Evolutionary conservation across 805 yeast genomes (phyloP).

Genomic region (Candida caryicola): DNA sequence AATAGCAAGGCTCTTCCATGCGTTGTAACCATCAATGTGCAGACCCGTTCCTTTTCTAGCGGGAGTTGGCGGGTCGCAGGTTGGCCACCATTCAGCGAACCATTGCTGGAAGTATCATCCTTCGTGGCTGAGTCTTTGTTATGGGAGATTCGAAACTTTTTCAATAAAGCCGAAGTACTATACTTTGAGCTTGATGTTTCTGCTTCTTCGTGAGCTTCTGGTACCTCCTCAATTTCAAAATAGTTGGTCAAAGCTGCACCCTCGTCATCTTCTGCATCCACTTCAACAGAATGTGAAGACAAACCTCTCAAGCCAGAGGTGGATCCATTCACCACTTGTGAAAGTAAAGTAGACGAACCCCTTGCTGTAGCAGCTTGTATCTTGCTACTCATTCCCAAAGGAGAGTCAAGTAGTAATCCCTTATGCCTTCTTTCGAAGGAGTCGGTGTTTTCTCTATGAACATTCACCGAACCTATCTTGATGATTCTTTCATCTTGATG

Average conservation of each 20-base stretch:
- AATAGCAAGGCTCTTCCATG: slow-evolving; percentile 63
- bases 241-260: slow-evolving; percentile 69
- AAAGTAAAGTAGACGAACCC: slow-evolving; percentile 27
- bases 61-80: slow-evolving; percentile 8
- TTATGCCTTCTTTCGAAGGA: slow-evolving; percentile 53
- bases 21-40: slow-evolving; percentile 58
- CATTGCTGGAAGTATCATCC: background rate
- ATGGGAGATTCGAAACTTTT: slow-evolving; percentile 16
- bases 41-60: slow-evolving; percentile 39
- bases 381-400: slow-evolving; percentile 41
- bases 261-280: slow-evolving; percentile 53
- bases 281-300: slow-evolving; percentile 11
- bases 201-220: slow-evolving; percentile 5
- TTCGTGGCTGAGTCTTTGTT: background rate
- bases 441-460: slow-evolving; percentile 44
- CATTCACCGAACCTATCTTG: slow-evolving; percentile 51
- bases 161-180: slow-evolving; percentile 17
- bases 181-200: slow-evolving; percentile 4
- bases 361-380: slow-evolving; percentile 18
- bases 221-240: slow-evolving; percentile 18
- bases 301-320: slow-evolving; percentile 22
- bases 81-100: background rate
- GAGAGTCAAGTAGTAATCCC: slow-evolving; percentile 59
- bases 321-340: slow-evolving; percentile 40
- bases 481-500: slow-evolving; percentile 60